Evolutionary conservation across 2,329 filamentous ascomycete genomes (phyloP), one percentile per base, ranked within the genome.

Genomic region (Pseudocercospora fijiensis): DNA sequence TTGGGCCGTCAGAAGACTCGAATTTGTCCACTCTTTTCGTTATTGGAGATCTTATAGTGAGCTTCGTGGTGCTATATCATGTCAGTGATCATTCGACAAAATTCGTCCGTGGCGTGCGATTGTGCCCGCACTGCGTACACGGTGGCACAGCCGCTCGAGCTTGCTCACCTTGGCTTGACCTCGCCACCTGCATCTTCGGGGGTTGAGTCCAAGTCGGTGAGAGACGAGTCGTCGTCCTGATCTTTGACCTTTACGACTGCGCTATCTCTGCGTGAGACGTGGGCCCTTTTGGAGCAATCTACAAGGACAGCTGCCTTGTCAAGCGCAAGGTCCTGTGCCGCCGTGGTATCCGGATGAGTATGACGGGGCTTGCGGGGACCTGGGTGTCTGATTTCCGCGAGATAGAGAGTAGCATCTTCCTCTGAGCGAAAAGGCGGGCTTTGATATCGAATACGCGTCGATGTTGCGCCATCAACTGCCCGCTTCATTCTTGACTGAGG

Each of bases 271-370:
- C 67, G 65, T n/a, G 67, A 52, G 10, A 61, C n/a, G 13, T 66
- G 64, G 26, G 65, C 59, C n/a, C 52, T 57, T 57, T 67, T 60
- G 10, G 62, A 60, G 51, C 60, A 57, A 10, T 65, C 65, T 6
- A 62, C 53, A 26, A 68, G 64, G 28, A 65, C 60, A 26, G 59
- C 43, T 20, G 57, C 58, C 57, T 67, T 68, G 11, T 58, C 47
- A 13, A 67, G 61, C 27, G 64, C 68, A 24, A 59, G 52, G 22
- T 70, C 68, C 53, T 70, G 68, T 18, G 68, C 68, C 18, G 65
- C 64, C 58, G 58, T 65, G 18, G 61, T 61, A 52, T 70, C 68
- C 53, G 60, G 59, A 52, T 63, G 66, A 28, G 68, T 70, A 57
- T 68, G 66, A 49, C 64, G 63, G 47, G 68, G 53, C 53, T 61